Evolutionary conservation across 1,139 yeast genomes (phyloP).

Genomic region (Suhomyces coccinellae): DNA sequence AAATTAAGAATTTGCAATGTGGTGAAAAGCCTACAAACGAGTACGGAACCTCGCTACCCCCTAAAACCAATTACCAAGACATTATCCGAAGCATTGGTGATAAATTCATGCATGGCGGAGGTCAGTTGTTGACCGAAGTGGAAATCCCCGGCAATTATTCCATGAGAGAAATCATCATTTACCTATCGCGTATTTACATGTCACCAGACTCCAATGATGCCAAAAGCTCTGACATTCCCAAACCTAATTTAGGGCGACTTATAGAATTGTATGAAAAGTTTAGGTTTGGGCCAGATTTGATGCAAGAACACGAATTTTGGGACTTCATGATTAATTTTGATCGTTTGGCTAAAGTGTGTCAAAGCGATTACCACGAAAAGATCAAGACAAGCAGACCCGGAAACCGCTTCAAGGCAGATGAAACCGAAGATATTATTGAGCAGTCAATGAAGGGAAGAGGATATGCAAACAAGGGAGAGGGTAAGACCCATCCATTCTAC

Average conservation of each 20-base stretch:
- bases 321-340: slow-evolving; percentile 48
- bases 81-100: slow-evolving; percentile 58
- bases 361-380: slow-evolving; percentile 10
- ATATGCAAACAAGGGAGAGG: neutral
- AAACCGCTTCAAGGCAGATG: neutral
- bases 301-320: slow-evolving; percentile 60
- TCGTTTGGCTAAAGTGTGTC: slow-evolving; percentile 16
- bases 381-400: slow-evolving; percentile 1
- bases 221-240: slow-evolving; percentile 6
- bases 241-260: slow-evolving; percentile 32
- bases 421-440: slow-evolving; percentile 4
- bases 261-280: slow-evolving; percentile 66
- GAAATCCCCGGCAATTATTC: slow-evolving; percentile 44
- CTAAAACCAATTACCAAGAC: slow-evolving; percentile 63
- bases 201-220: slow-evolving; percentile 9
- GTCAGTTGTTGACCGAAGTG: slow-evolving; percentile 32
- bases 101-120: slow-evolving; percentile 34
- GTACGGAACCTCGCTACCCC: slow-evolving; percentile 41
- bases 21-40: slow-evolving; percentile 4
- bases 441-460: slow-evolving; percentile 7
- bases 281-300: slow-evolving; percentile 64
- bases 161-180: slow-evolving; percentile 46
- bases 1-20: neutral
- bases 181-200: slow-evolving; percentile 19
- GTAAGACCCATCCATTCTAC: neutral